Evolutionary conservation across 306 rosid genomes (phyloP).

Genomic region (Cercis canadensis): DNA sequence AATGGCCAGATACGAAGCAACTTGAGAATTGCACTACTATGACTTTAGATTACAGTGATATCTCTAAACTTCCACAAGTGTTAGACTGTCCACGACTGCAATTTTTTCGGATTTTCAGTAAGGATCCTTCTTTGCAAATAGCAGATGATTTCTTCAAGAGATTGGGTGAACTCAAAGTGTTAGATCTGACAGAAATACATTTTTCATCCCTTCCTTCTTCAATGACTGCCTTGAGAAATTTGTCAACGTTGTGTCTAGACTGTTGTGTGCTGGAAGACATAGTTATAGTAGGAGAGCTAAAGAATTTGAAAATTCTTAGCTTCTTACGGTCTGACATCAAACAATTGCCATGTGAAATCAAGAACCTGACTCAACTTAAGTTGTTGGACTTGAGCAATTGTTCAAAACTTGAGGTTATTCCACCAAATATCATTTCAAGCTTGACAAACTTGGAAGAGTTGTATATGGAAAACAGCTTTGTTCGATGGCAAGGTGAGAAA

Average conservation of each 20-base stretch:
- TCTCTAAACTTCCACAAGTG: conserved; percentile 5
- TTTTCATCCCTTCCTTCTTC: conserved; percentile 1
- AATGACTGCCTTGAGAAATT: not conserved
- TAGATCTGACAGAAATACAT: too few relatives aligned
- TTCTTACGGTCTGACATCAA: not conserved
- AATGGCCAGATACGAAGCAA: conserved; percentile 2
- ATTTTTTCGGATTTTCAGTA: not conserved
- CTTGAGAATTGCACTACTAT: not conserved
- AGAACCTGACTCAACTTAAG: not conserved
- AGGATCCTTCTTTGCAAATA: not conserved
- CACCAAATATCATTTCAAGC: not conserved
- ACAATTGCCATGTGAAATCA: not conserved
- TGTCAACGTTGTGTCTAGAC: not conserved
- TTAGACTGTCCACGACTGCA: conserved; percentile 3
- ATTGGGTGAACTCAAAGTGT: too few relatives aligned
- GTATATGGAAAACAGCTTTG: not conserved
- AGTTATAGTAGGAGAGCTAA: not conserved
- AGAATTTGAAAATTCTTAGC: not conserved
- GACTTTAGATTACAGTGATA: not conserved
- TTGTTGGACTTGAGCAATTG: conserved; percentile 1
- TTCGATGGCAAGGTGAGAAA: not conserved
- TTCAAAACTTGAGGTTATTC: not conserved
- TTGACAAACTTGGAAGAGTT: not conserved
- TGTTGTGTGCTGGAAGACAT: not conserved
- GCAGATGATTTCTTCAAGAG: too few relatives aligned